Base-by-base conservation (phyloP, 352 stramenopile genomes). In the Pythium guiyangense region DNA sequence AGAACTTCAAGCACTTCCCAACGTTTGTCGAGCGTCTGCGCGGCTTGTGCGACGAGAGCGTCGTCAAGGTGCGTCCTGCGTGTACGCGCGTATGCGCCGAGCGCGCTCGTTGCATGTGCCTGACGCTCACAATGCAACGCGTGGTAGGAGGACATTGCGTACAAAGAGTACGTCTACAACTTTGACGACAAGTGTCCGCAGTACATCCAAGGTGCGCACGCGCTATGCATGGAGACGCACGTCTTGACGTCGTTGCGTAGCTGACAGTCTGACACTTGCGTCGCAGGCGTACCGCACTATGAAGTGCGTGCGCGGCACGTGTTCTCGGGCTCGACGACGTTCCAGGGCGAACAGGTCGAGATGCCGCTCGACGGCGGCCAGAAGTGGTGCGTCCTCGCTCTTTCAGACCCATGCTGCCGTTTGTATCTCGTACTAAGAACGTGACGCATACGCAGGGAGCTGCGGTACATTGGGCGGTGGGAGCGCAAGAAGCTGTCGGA, bases 101-200 rank as follows among this genome's bases (percentile, higher is more conserved):
- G 22, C 22, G 22, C 22, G 22, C 22, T 22, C 22, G 22, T 22
- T 45, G 40, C 15, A 14, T 45, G 40, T 45, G 10, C 40, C 17
- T 18, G 14, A 15, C 17, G 14, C 17, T 29, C 14, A 37, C 46
- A 39, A 39, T 39, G 34, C 34, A 15, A 15, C 34, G 37, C 26
- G 20, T 37, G 3, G 15, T 52, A 89, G 77, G 84, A 94, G 59
- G 79, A 94, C 35, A 92, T 94, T 27, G 82, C 83, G 57, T 94
- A 84, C 77, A 94, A 94, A 63, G 84, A 94, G 57, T 94, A 94
- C 63, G 81, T 94, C 27, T 94, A 91, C 77, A 92, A 92, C 64
- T 92, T 94, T 56, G 84, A 94, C 56, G 84, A 90, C 63, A 88
- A 92, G 63, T 92, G 81, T 53, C 84, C 84, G 54, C 82, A 92